These are phyloP conservation scores for Coniochaeta hoffmannii DNA, from an alignment of 2,329 filamentous ascomycete genomes.

Conservation along the genomic window DNA sequence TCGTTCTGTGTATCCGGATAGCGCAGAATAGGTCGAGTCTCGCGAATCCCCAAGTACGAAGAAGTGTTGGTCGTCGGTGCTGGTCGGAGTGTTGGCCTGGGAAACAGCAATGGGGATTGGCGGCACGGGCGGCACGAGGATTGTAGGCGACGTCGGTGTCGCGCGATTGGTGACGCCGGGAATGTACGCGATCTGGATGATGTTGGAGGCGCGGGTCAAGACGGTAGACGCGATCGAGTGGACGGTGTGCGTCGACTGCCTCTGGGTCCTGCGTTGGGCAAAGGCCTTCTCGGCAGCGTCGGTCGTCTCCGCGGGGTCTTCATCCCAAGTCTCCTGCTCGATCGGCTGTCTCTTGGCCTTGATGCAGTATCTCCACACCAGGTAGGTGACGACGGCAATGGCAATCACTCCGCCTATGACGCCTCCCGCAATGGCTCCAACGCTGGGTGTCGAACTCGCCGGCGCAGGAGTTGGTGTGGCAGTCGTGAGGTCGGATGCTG, in stretches of 20 bases:
- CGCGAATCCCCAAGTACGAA: constrained; percentile 87
- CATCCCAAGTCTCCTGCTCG: constrained; percentile 45
- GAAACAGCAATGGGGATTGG: constrained; percentile 71
- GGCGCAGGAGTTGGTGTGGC: constrained; percentile 8
- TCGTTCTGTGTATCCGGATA: constrained; percentile 56
- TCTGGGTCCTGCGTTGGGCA: constrained; percentile 47
- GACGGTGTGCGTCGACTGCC: constrained; percentile 77
- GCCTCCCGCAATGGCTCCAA: constrained; percentile 84
- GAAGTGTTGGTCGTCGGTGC: constrained; percentile 76
- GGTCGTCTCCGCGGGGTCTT: constrained; percentile 43
- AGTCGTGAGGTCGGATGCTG: constrained; percentile 12
- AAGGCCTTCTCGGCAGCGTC: constrained; percentile 44
- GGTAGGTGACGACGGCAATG: constrained; percentile 66
- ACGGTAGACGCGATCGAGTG: constrained; percentile 93
- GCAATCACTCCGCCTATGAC: constrained; percentile 78
- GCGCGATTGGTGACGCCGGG: constrained; percentile 93
- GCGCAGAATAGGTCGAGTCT: constrained; percentile 81
- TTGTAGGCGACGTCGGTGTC: constrained; percentile 69
- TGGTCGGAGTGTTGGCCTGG: constrained; percentile 45
- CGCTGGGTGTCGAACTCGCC: constrained; percentile 48
- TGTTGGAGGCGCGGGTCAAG: constrained; percentile 91
- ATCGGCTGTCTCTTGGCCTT: constrained; percentile 66
- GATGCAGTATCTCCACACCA: constrained; percentile 83
- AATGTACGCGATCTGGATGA: constrained; percentile 99
- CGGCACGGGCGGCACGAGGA: constrained; percentile 86